Evolutionary conservation across 148 eudicot genomes (phyloP), one percentile per base, ranked within the genome.

Genomic region (Rhododendron griersonianum): DNA sequence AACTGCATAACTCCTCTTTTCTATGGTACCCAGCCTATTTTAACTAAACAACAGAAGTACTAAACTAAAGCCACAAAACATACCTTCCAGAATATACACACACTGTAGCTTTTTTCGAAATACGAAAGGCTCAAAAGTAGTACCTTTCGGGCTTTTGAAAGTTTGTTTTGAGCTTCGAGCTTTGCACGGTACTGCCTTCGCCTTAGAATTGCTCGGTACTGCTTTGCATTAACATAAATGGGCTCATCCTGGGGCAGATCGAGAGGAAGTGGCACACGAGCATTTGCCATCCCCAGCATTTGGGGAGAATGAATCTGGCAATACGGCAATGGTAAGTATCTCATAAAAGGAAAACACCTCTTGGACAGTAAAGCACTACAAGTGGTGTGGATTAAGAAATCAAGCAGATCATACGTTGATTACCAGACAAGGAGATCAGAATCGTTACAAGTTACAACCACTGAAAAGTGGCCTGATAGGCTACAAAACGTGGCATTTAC

Each of bases 101-200:
- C 28, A 33, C 2, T 13, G 11, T 33, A 30, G 76, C 76, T 30
- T 33, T 30, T 67, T 14, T 13, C 9, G 14, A 71, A 11, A 14
- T 4, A 30, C 25, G 3, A 59, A 41, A 23, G 25, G 57, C n/a
- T 81, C 86, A 61, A 33, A 71, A 71, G 76, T 28, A 1, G 41
- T 91, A 94, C 98, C 97, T 93, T 95, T 79, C 95, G 89, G 37
- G 85, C 82, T 86, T 89, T 94, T 39, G 86, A 80, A 55, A 91
- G 85, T 87, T 95, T 94, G 83, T 92, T 95, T 73, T 91, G 95
- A 89, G 95, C 97, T 88, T 93, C 96, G 11, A 94, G 98, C 92
- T 92, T 95, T 37, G 96, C 96, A 80, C 98, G 97, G 80, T 86
- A 92, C 82, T 91, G 91, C 71, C 98, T 85, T 84, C 98, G 91